Evolutionary conservation across 2,329 filamentous ascomycete species (phyloP), one percentile per base, ranked within the genome.

Genomic region (Monosporascus sp.): DNA sequence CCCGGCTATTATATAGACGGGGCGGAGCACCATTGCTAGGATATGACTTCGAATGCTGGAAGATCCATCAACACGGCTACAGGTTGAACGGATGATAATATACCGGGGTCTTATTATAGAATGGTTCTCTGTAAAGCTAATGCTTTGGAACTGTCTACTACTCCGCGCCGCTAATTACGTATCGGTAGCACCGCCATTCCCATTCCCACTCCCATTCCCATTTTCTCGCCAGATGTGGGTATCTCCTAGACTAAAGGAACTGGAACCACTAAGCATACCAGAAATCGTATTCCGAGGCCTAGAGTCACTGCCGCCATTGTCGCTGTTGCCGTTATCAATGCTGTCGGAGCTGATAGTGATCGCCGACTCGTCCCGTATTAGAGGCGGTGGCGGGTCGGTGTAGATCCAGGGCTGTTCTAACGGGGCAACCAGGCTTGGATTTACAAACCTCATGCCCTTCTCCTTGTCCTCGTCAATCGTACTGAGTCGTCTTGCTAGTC

Each of bases 381-480:
- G 20, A 18, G 57, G 57, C 0, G 78, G 75, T 5, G 80, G 80
- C 2, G 79, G 77, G 35, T 84, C 80, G 49, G 74, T 67, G 60
- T 83, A 82, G 50, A 91, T 82, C 88, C 88, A 91, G 0, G 86
- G 79, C 60, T 84, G 82, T 61, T 85, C 78, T n/a, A 91, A 74
- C 77, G 86, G 85, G 35, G 76, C 72, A 4, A 86, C 75, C 11
- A 95, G 72, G 66, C 83, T 93, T 2, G 90, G 90, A 61, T 93
- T 94, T 48, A 91, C 75, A 69, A 91, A 95, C 48, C 75, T 76
- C 68, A 85, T 66, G 0, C 86, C 88, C 63, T 81, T 82, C 65
- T 93, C 88, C 55, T 81, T 79, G 54, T 82, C 78, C 68, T 92
- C 88, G 59, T 93, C 88, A 28, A 91, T 66, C 0, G 87, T 91